These are phyloP conservation scores for Suhomyces ambrosiae DNA, from an alignment of 1,139 yeast species.

Conservation along the genomic window DNA sequence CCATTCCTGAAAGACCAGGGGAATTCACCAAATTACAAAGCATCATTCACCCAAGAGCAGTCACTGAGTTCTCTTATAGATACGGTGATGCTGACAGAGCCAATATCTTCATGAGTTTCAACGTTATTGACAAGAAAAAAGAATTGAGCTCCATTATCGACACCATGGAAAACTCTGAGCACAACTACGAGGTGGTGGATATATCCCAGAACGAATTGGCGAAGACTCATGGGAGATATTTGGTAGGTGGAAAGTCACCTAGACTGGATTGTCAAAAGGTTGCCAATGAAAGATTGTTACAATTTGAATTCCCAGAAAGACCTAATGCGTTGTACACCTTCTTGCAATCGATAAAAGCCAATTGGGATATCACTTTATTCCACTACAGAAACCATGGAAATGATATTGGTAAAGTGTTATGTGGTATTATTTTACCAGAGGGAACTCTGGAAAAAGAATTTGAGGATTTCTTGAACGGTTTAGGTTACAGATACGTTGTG, in stretches of 20 bases:
- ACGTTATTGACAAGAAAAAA: constrained; percentile 70
- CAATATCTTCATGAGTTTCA: constrained; percentile 83
- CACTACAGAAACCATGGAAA: constrained; percentile 97
- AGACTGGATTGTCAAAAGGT: constrained; percentile 43
- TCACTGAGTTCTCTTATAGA: constrained; percentile 93
- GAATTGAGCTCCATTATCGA: constrained; percentile 47
- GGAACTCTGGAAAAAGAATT: constrained; percentile 63
- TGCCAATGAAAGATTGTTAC: constrained; percentile 71
- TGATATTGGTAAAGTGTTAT: constrained; percentile 88
- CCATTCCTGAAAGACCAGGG: constrained; percentile 92
- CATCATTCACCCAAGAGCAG: constrained; percentile 79
- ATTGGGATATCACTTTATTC: constrained; percentile 92
- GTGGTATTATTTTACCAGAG: constrained; percentile 85
- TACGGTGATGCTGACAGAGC: constrained; percentile 60
- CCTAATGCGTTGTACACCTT: constrained; percentile 91
- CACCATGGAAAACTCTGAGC: constrained; percentile 39
- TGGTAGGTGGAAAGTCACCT: constrained; percentile 85
- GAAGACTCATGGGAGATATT: constrained; percentile 91
- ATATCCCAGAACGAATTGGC: constrained; percentile 93
- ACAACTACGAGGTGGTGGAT: constrained; percentile 69
- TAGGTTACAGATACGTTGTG: constrained; percentile 78
- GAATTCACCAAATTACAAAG: constrained; percentile 77
- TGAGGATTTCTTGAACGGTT: constrained; percentile 63
- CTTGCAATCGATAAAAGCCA: constrained; percentile 65
- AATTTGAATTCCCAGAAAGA: constrained; percentile 95